Evolutionary conservation across 2,329 filamentous ascomycete genomes (phyloP), one percentile per base, ranked within the genome.

Genomic region (Trichoderma gracile): DNA sequence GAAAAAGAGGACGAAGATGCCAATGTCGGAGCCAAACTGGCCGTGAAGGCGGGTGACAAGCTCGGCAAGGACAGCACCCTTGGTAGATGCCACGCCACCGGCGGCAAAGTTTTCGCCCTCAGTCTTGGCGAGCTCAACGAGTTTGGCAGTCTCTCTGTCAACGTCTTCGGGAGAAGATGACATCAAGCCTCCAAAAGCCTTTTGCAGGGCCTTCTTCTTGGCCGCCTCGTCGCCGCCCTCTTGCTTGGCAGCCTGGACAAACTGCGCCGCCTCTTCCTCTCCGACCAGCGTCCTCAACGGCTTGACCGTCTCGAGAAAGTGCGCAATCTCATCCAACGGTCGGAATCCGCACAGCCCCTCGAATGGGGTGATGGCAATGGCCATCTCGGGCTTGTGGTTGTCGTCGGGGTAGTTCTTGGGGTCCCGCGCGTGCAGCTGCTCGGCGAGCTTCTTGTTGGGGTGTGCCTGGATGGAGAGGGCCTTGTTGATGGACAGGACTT

Each of bases 301-400:
- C 10, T 78, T 71, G 1, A 85, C 73, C 1, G 72, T 75, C 55
- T 86, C 79, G 38, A 96, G 82, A 76, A 98, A 98, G 75, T 96
- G 91, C 0, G 87, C 83, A 67, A 98, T 95, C 78, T 99, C 93
- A 5, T 80, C 82, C 23, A 97, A 81, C 0, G 95, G 95, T 10
- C 95, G 87, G 82, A 99, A 99, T 40, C 95, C 95, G 73, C 95
- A 99, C 40, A 99, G 85, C 0, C 95, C 95, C 75, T 98, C 94
- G 70, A 99, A 99, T 0, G 92, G 89, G 1, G 95, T 98, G 72
- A 99, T 89, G 67, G 95, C 95, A 76, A 99, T 97, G 67, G 95
- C 93, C 95, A 99, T 99, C 79, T 99, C 95, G 40, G 95, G 95
- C 80, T 99, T 99, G 83, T 99, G 95, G 80, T 99, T 99, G 81